These are phyloP conservation scores for Citrus trifoliata DNA, from an alignment of 345 rosid species.

Conservation along the genomic window DNA sequence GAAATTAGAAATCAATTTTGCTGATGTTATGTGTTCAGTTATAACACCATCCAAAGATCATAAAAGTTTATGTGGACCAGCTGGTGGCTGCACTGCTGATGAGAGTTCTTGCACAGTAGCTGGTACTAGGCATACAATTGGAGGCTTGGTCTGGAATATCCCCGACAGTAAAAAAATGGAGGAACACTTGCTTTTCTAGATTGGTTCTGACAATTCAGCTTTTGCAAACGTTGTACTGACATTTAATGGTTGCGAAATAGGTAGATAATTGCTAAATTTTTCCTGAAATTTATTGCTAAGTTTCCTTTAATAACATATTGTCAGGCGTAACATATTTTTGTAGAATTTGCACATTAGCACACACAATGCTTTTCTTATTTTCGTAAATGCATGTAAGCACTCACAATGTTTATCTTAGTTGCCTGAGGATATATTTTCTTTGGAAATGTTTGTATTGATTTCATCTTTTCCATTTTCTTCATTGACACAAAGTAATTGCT, in stretches of 20 bases:
- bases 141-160: conserved; percentile 81
- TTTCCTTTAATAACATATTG: background rate
- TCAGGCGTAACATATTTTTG: too few relatives aligned
- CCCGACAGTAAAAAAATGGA: conserved; percentile 63
- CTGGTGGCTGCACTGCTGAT: conserved; percentile 15
- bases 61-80: conserved; percentile 23
- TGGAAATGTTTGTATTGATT: background rate
- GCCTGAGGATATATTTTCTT: background rate
- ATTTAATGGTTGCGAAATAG: conserved; percentile 80
- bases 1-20: conserved; percentile 35
- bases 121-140: conserved; percentile 39
- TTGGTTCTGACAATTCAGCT: conserved; percentile 76
- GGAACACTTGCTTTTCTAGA: conserved; percentile 68
- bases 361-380: background rate
- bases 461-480: background rate
- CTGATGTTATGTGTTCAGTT: conserved; percentile 53
- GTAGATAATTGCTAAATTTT: conserved; percentile 32
- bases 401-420: background rate
- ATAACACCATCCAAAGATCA: conserved; percentile 44
- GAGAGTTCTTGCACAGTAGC: conserved; percentile 22
- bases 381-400: background rate
- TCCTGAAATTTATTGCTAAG: conserved; percentile 2
- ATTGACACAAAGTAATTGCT: background rate
- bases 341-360: too few relatives aligned
- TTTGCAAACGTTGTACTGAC: conserved; percentile 78